Conservation (phyloP, 495 filamentous ascomycete genomes). For the Penicillium riverlandense region DNA sequence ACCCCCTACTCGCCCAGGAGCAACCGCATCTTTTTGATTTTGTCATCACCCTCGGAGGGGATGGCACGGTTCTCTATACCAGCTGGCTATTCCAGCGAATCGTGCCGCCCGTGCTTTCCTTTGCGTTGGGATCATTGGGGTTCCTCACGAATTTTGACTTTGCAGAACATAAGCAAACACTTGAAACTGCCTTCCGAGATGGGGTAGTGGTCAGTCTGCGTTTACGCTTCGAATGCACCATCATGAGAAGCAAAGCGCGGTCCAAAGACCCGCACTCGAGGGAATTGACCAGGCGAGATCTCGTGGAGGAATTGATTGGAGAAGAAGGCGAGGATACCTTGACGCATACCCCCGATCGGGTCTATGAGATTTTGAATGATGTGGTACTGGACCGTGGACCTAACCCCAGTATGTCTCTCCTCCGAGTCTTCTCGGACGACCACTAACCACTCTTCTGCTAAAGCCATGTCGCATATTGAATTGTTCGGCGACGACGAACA, state of each 20-base stretch:
- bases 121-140: slow-evolving; percentile 83
- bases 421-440: not conserved
- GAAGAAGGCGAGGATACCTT: slow-evolving; percentile 71
- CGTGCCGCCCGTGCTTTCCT: slow-evolving; percentile 87
- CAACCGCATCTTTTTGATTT: slow-evolving; percentile 89
- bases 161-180: slow-evolving; percentile 58
- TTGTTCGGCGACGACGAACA: slow-evolving; percentile 95
- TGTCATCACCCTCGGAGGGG: slow-evolving; percentile 88
- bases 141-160: slow-evolving; percentile 98
- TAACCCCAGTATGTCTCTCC: slow-evolving; percentile 61
- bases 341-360: slow-evolving; percentile 73
- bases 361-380: slow-evolving; percentile 89
- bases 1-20: slow-evolving; percentile 62
- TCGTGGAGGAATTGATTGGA: slow-evolving; percentile 86
- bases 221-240: slow-evolving; percentile 85
- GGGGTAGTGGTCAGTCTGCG: slow-evolving; percentile 86
- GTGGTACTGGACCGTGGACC: slow-evolving; percentile 86
- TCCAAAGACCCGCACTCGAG: slow-evolving; percentile 14
- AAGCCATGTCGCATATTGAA: slow-evolving; percentile 80
- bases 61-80: slow-evolving; percentile 92
- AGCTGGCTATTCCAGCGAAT: slow-evolving; percentile 97
- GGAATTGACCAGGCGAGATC: slow-evolving; percentile 43
- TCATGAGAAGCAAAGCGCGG: slow-evolving; percentile 70
- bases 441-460: slow-evolving; percentile 18
- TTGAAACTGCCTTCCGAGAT: slow-evolving; percentile 67